Conservation (phyloP, 352 stramenopile species). For the Poterioochromonas sp. region DNA sequence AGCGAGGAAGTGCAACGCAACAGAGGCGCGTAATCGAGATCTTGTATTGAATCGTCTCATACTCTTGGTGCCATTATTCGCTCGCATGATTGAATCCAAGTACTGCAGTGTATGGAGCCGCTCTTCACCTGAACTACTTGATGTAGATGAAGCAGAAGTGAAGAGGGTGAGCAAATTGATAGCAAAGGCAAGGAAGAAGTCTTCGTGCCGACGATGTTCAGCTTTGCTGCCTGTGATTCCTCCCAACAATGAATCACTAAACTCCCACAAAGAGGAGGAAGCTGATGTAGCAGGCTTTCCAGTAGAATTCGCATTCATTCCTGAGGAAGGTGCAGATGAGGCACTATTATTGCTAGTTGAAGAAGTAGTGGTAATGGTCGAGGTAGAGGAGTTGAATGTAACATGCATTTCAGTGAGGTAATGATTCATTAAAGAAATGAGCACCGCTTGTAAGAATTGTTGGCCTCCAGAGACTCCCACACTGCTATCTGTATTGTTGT, state of each 20-base stretch:
- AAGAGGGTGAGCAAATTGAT: background rate
- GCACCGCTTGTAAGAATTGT: no score
- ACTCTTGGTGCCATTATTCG: background rate
- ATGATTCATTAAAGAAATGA: no score
- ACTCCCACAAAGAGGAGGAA: background rate
- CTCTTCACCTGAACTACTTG: background rate
- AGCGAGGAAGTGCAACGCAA: slow-evolving; percentile 1
- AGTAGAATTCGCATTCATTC: background rate
- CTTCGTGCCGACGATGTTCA: slow-evolving; percentile 16
- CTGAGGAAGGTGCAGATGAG: background rate
- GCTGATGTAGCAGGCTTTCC: background rate
- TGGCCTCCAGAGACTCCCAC: no score
- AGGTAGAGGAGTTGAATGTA: background rate
- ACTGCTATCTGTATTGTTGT: no score
- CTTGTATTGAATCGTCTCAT: background rate
- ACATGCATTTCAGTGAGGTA: background rate
- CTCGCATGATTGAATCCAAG: slow-evolving; percentile 5
- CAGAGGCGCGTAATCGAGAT: background rate
- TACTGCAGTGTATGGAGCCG: background rate
- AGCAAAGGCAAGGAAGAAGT: slow-evolving; percentile 1
- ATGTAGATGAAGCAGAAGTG: background rate
- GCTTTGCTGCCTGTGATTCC: background rate
- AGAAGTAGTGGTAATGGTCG: background rate
- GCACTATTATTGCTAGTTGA: background rate
- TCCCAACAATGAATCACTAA: background rate